Conservation (phyloP, 148 eudicot species). For the Spergularia bocconei region DNA sequence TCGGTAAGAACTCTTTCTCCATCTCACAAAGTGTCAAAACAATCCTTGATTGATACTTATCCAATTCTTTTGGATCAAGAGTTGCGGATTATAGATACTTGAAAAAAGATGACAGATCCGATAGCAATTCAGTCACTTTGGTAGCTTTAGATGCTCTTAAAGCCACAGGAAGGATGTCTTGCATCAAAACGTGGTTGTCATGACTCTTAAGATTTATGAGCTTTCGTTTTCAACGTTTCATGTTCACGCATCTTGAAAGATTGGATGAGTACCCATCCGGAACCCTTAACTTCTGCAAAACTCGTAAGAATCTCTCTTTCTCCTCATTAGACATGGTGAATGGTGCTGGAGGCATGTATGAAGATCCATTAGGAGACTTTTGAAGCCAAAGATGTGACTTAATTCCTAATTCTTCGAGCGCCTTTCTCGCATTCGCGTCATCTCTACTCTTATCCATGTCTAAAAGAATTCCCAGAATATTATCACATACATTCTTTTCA, state of each 20-base stretch:
- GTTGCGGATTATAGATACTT: not conserved
- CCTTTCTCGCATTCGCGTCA: slow-evolving; percentile 16
- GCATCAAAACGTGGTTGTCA: slow-evolving; percentile 27
- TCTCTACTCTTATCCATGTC: slow-evolving; percentile 20
- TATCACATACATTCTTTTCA: slow-evolving; percentile 28
- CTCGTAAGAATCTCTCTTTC: slow-evolving; percentile 15
- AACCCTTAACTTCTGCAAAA: slow-evolving; percentile 16
- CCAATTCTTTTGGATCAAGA: not conserved
- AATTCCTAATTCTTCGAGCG: not conserved
- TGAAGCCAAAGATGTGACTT: slow-evolving; percentile 14
- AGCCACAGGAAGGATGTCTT: slow-evolving; percentile 24
- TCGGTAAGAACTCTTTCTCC: slow-evolving; percentile 1
- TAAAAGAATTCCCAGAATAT: slow-evolving; percentile 16
- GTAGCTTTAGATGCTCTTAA: slow-evolving; percentile 6
- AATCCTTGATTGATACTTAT: not conserved
- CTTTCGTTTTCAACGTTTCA: slow-evolving; percentile 7
- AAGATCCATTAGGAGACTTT: not conserved
- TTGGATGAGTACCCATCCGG: slow-evolving; percentile 27
- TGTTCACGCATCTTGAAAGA: slow-evolving; percentile 18
- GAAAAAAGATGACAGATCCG: slow-evolving; percentile 10
- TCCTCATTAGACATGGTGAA: slow-evolving; percentile 12
- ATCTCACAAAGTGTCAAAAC: not conserved
- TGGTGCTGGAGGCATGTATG: slow-evolving; percentile 16
- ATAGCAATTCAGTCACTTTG: slow-evolving; percentile 2
- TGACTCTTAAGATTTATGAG: slow-evolving; percentile 25